These are phyloP conservation scores for Ganoderma leucocontextum DNA, from an alignment of 1,284 basidiomycete species.

Conservation along the genomic window DNA sequence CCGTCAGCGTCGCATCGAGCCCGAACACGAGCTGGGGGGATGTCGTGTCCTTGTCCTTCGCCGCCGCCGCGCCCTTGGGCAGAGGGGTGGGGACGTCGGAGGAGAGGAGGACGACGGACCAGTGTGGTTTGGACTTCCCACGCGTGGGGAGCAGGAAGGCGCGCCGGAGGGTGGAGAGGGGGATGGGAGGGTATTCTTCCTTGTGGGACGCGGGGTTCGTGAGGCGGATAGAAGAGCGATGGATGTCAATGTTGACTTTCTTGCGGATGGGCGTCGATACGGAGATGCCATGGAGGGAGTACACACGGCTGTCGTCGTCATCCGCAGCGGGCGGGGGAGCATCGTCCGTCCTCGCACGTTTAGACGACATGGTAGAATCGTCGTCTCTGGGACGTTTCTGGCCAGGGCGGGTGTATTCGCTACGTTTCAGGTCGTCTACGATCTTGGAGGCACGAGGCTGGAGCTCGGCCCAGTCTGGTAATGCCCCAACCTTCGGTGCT, in stretches of 20 bases:
- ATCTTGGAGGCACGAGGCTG: constrained; percentile 30
- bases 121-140: constrained; percentile 70
- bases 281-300: constrained; percentile 66
- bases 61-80: constrained; percentile 39
- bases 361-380: constrained; percentile 24
- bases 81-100: constrained; percentile 49
- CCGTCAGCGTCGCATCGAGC: constrained; percentile 61
- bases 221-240: constrained; percentile 57
- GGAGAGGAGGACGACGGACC: constrained; percentile 69
- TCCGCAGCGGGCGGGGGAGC: constrained; percentile 34
- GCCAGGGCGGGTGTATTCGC: constrained; percentile 19
- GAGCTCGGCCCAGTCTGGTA: constrained; percentile 29
- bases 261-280: constrained; percentile 73
- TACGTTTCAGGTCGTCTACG: constrained; percentile 30
- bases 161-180: constrained; percentile 55
- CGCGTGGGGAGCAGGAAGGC: constrained; percentile 73
- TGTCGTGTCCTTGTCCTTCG: constrained; percentile 39
- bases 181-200: constrained; percentile 53
- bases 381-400: constrained; percentile 38
- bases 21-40: constrained; percentile 65
- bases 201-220: constrained; percentile 53
- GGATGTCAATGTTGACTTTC: constrained; percentile 69
- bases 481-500: constrained; percentile 21
- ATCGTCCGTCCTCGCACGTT: constrained; percentile 23
- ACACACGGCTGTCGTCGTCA: constrained; percentile 49